phyloP scores from a whole-genome alignment of 2,329 filamentous ascomycete genomes.

The Aureobasidium sp. region DNA sequence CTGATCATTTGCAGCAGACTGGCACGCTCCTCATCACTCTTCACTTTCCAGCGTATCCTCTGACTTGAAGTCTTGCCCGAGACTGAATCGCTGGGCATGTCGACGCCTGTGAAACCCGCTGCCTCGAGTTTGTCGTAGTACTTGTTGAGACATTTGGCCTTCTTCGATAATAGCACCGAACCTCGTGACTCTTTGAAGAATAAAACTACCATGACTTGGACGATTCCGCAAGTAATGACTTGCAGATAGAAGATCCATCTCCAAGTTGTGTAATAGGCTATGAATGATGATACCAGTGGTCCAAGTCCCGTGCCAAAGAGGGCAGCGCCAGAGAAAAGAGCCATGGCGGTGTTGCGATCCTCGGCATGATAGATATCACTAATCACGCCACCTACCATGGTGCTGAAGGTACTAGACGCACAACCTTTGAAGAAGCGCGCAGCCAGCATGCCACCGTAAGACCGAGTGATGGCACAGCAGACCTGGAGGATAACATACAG shows the following conservation, averaged over 20 bases:
- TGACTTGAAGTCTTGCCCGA: conserved; percentile 25
- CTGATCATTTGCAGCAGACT: conserved; percentile 61
- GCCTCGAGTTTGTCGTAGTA: conserved; percentile 71
- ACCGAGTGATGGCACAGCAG: conserved; percentile 32
- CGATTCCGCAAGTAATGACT: conserved; percentile 55
- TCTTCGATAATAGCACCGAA: conserved; percentile 67
- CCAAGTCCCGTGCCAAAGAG: conserved; percentile 73
- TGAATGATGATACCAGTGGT: conserved; percentile 63
- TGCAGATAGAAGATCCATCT: conserved; percentile 88
- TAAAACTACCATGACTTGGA: conserved; percentile 56
- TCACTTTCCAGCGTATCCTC: conserved; percentile 71
- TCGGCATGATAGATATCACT: conserved; percentile 74
- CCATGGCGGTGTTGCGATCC: conserved; percentile 82
- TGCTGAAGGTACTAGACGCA: conserved; percentile 72
- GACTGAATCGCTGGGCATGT: conserved; percentile 30
- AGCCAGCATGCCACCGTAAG: conserved; percentile 64
- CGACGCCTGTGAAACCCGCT: conserved; percentile 50
- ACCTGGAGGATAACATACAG: no score
- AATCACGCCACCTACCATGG: conserved; percentile 87
- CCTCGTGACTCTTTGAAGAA: conserved; percentile 78
- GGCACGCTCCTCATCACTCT: conserved; percentile 65
- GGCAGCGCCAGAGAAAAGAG: conserved; percentile 71
- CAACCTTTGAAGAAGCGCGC: conserved; percentile 68
- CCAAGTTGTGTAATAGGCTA: conserved; percentile 49
- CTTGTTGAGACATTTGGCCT: conserved; percentile 62